Evolutionary conservation across 2,329 filamentous ascomycete species (phyloP).

Genomic region (Aaosphaeria pasadenensis): DNA sequence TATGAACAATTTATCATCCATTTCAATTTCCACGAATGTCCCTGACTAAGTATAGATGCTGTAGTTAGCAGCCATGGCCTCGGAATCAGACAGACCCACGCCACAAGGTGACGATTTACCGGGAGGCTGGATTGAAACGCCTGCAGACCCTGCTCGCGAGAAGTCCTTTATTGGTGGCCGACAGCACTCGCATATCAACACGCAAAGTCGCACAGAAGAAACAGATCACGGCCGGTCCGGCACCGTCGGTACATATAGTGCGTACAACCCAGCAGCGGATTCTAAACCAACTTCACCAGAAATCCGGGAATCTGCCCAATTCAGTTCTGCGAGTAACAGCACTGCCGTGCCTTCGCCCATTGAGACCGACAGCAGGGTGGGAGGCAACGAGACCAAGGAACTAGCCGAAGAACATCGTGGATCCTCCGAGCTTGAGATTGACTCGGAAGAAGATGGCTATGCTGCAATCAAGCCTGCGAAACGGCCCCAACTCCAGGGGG

Average conservation of each 20-base stretch:
- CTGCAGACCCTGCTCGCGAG: constrained; percentile 19
- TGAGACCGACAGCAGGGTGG: constrained; percentile 4
- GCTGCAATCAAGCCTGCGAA: constrained; percentile 18
- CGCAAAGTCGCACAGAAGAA: not conserved
- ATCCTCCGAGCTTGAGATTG: constrained; percentile 7
- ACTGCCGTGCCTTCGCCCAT: constrained; percentile 11
- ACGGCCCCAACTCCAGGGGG: constrained; percentile 17
- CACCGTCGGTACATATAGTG: constrained; percentile 12
- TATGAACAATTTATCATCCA: too few relatives aligned
- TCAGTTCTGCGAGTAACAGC: constrained; percentile 8
- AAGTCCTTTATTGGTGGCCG: constrained; percentile 18
- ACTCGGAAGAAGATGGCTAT: constrained; percentile 16
- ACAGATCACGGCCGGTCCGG: not conserved
- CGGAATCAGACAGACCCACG: constrained; percentile 24
- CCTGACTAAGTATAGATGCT: too few relatives aligned
- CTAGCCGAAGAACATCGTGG: not conserved
- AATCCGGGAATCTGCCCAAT: constrained; percentile 3
- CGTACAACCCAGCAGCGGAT: constrained; percentile 13
- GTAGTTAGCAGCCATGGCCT: constrained; percentile 16
- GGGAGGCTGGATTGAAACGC: constrained; percentile 36
- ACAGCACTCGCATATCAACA: constrained; percentile 4
- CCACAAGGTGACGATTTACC: constrained; percentile 30
- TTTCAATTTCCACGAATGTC: too few relatives aligned
- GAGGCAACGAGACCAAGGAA: not conserved
- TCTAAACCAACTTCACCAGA: not conserved